Conservation (phyloP, 106 monocot genomes). For the Hemerocallis citrina region DNA sequence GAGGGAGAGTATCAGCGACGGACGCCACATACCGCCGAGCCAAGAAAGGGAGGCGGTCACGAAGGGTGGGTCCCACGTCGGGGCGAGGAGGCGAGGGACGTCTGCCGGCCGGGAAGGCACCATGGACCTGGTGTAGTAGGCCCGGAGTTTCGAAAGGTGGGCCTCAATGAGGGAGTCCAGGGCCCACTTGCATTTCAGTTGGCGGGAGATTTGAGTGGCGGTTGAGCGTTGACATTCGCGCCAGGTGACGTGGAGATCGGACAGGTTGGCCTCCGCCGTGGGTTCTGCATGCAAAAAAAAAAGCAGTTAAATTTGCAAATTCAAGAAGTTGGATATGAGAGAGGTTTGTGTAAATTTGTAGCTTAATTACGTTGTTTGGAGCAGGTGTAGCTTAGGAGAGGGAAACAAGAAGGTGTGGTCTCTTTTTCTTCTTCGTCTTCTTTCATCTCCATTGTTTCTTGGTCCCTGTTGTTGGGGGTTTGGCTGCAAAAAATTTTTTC, state of each 20-base stretch:
- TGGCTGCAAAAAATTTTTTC: background rate
- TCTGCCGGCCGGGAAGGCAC: background rate
- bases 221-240: background rate
- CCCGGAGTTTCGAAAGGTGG: background rate
- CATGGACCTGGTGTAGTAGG: background rate
- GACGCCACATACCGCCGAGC: slow-evolving; percentile 13
- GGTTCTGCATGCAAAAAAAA: background rate
- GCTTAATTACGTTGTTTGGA: background rate
- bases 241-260: slow-evolving; percentile 1
- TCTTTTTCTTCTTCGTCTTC: background rate
- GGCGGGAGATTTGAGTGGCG: background rate
- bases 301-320: too few relatives aligned
- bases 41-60: slow-evolving; percentile 7
- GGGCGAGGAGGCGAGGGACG: background rate
- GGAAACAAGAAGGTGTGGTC: background rate
- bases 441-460: background rate
- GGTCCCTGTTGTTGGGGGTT: background rate
- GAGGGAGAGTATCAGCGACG: slow-evolving; percentile 8
- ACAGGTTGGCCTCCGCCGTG: background rate
- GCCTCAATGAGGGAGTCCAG: background rate
- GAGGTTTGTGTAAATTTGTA: too few relatives aligned
- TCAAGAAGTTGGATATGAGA: background rate
- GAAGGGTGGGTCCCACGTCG: slow-evolving; percentile 11
- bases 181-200: background rate
- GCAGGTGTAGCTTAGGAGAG: slow-evolving; percentile 1